Evolutionary conservation across 371 early-diverging fungal species (phyloP), one percentile per base, ranked within the genome.

Genomic region (Synchytrium microbalum): DNA sequence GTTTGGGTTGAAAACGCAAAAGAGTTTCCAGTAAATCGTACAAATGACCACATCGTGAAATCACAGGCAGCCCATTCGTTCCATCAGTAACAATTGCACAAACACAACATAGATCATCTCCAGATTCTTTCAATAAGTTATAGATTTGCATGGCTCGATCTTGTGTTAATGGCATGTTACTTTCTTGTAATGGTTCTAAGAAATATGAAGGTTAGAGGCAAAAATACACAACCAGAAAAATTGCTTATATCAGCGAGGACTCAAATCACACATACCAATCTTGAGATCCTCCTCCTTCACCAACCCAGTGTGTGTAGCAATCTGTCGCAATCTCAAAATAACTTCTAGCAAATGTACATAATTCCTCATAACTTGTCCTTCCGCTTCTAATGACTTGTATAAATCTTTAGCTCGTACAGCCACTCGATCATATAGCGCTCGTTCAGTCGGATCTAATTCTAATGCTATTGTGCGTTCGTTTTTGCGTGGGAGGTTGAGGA

Each of bases 301-400:
- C 54, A 80, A 53, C 1, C 54, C 25, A 13, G 75, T 74, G 70
- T 85, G 85, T 13, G 73, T 73, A 46, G 75, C 75, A 8, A 70
- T 63, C 62, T 88, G 87, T 8, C 88, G 74, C 64, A 88, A 66
- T 60, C 83, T 67, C 62, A 85, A 59, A 33, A 87, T 70, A 3
- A 81, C 71, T 63, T 79, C 77, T 28, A 89, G 60, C 30, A 89
- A 69, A 54, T 79, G 75, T 16, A 81, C 82, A 60, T 85, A 86
- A 62, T 83, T 72, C 68, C 77, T 75, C 79, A 79, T 78, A 56
- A 82, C 79, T 32, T 68, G 75, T 53, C 81, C 79, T 25, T 67
- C 69, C 13, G 70, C 67, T 28, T 75, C 69, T 58, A 79, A 67
- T 54, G 67, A 60, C 38, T 74, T 46, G 65, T 77, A 80, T 25